Evolutionary conservation across 805 yeast genomes (phyloP), one percentile per base, ranked within the genome.

Genomic region (Ogataea wickerhamii): DNA sequence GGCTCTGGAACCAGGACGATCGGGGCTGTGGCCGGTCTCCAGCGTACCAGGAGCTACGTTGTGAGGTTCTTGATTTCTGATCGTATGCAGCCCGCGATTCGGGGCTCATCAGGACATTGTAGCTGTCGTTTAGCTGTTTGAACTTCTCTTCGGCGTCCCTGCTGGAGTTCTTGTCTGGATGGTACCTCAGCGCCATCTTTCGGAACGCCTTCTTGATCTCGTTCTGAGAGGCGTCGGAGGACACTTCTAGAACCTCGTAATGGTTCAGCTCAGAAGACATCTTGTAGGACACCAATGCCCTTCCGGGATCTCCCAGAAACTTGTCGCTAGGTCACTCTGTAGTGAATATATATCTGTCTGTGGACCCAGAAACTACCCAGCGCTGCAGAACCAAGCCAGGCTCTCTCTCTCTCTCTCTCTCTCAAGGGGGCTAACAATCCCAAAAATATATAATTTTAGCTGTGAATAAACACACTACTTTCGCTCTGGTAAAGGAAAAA

Each of bases 111-210:
- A 91, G 67, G 2, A 82, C 80, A 52, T 84, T 95, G 60, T 91
- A 88, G 0, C 97, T 96, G 54, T 83, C 87, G 57, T 86, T 91
- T 40, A 91, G 81, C 37, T 78, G 83, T 43, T 91, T 86, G 93
- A 91, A 89, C 52, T 82, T 83, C 38, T 70, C 72, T 59, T 87
- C 95, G 18, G 84, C 84, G 38, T 80, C 69, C 34, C 53, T 52
- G 32, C 62, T 66, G 10, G 75, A 78, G 55, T 85, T 82, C 65
- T 87, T 86, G 56, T 86, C 95, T 0, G 95, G 95, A 58, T 86
- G 95, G 53, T 74, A 74, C 45, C 66, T 68, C 42, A 85, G 70
- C 3, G 94, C 94, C 49, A 78, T 71, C 52, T 76, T 78, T 51
- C 88, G 70, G 63, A 83, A 87, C 1, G 95, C 88, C 58, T 83